Percentiles rank a stretch among this genome's conserved stretches.
phyloP scores from a whole-genome alignment of 768 basidiomycete genomes.

The Symmetrospora coprosmae region DNA sequence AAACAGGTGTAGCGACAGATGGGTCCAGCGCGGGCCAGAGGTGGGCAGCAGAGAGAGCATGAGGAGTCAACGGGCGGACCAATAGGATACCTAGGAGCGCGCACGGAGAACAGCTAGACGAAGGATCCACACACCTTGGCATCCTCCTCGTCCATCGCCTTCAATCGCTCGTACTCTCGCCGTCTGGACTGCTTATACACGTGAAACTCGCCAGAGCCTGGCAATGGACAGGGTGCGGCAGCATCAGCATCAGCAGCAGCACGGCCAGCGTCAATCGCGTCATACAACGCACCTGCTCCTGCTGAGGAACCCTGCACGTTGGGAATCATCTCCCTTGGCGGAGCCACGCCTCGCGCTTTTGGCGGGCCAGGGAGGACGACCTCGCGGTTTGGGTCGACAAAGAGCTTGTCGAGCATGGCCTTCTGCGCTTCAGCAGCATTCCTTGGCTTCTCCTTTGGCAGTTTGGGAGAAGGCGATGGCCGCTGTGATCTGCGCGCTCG shows the following conservation, averaged over 20 bases:
- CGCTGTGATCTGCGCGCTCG: slow-evolving; percentile 9
- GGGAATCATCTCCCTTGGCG: slow-evolving; percentile 79
- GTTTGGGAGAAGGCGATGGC: slow-evolving; percentile 16
- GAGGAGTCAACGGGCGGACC: not conserved
- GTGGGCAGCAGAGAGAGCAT: not conserved
- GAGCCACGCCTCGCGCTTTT: slow-evolving; percentile 66
- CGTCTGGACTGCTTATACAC: slow-evolving; percentile 91
- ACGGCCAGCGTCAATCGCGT: no score
- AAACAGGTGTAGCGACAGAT: no score
- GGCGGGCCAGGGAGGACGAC: slow-evolving; percentile 52
- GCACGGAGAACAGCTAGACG: not conserved
- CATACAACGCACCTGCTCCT: slow-evolving; percentile 72
- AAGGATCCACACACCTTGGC: slow-evolving; percentile 48
- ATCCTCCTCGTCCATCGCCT: slow-evolving; percentile 68
- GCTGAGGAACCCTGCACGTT: slow-evolving; percentile 97
- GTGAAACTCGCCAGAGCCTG: slow-evolving; percentile 56
- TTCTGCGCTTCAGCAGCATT: slow-evolving; percentile 47
- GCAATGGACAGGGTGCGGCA: not conserved
- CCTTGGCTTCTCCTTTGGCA: slow-evolving; percentile 1
- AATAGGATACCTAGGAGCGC: not conserved
- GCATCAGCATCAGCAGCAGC: not conserved
- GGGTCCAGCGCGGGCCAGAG: not conserved
- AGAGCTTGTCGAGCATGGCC: slow-evolving; percentile 65
- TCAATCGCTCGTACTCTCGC: slow-evolving; percentile 87
- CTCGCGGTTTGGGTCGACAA: slow-evolving; percentile 75